Evolutionary conservation across 1,284 basidiomycete species (phyloP), one percentile per base, ranked within the genome.

Genomic region (Naganishia sp.): DNA sequence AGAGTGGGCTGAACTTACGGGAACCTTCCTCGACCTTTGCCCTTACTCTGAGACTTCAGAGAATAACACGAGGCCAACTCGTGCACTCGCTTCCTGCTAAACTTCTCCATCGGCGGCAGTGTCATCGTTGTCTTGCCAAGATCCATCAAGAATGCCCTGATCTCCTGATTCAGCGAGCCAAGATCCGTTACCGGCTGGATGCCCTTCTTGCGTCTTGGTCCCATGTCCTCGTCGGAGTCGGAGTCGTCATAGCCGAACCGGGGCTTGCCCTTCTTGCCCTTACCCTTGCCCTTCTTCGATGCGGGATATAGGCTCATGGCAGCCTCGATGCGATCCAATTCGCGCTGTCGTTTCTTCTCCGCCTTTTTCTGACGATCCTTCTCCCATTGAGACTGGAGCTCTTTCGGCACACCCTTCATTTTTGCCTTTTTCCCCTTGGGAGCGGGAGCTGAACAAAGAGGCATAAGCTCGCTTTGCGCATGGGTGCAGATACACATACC

Each of bases 311-410:
- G 77, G 80, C 56, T 85, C 82, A 87, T 79, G 31, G 84, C 84
- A 2, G 83, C 86, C 3, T 78, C 77, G 28, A 81, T 73, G 9
- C 85, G 79, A 67, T 81, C 80, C 16, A 80, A 73, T 1, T 83
- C 84, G 3, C 91, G 86, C 45, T 84, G 82, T 4, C 81, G 83
- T 76, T 92, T 94, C 75, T 83, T 80, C 67, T 86, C 87, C 0
- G 90, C 90, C 78, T 95, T 96, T 79, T 87, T 89, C 63, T 82
- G 80, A 1, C 91, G 88, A 74, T 95, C 93, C 60, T 84, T 84
- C 67, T 86, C 84, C 92, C 92, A 95, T 70, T 88, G 88, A 0
- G 80, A 84, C 68, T 84, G 84, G 1, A 96, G 82, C 10, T 88
- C 84, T 1, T 81, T 75, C 0, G 89, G 86, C 56, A 92, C 78